phyloP scores from a whole-genome alignment of 352 stramenopile species.

The Pythium phragmiticola region DNA sequence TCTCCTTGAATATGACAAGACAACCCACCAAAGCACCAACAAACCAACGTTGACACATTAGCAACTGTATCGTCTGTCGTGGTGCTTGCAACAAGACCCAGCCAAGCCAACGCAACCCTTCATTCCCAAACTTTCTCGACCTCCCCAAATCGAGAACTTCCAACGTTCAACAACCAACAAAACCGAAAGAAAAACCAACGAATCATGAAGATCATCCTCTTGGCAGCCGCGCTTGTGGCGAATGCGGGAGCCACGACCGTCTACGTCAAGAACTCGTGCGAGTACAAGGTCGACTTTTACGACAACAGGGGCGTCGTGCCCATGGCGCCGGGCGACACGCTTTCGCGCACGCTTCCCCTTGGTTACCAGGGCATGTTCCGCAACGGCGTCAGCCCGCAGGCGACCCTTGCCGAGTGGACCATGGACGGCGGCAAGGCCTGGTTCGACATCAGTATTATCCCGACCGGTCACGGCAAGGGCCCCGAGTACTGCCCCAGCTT shows the following conservation, averaged over 20 bases:
- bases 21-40: neutral
- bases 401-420: constrained; percentile 33
- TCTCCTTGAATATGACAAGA: neutral
- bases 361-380: constrained; percentile 32
- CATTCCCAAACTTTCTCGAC: constrained; percentile 26
- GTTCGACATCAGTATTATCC: constrained; percentile 41
- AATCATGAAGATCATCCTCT: constrained; percentile 15
- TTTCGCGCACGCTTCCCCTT: constrained; percentile 1
- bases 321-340: constrained; percentile 4
- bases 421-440: constrained; percentile 31
- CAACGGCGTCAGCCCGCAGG: constrained; percentile 20
- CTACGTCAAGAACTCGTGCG: constrained; percentile 30
- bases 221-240: constrained; percentile 8
- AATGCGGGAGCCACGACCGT: constrained; percentile 14
- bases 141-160: constrained; percentile 13
- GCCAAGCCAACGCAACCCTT: neutral
- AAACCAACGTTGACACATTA: neutral
- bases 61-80: neutral
- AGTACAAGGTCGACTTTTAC: constrained; percentile 24
- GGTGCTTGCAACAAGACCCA: no score
- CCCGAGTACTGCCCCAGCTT: constrained; percentile 30
- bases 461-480: constrained; percentile 11
- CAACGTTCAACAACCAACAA: neutral
- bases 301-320: constrained; percentile 20
- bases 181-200: neutral